Conservation (phyloP, 2,329 filamentous ascomycete genomes). For the Botrytis fabae region DNA sequence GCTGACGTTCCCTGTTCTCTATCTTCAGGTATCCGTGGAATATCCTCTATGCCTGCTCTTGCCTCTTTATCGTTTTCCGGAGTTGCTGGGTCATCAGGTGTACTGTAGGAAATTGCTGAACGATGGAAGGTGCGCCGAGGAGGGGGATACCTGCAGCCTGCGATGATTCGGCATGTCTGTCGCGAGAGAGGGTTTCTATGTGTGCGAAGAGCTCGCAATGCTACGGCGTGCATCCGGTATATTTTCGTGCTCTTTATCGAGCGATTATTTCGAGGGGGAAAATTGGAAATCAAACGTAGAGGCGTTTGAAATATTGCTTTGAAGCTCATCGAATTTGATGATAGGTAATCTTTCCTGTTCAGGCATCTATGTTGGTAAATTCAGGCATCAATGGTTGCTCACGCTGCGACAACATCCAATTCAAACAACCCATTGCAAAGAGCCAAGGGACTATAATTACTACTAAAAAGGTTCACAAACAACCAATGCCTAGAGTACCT, state of each 20-base stretch:
- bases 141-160: constrained; percentile 36
- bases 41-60: constrained; percentile 7
- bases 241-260: constrained; percentile 31
- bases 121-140: constrained; percentile 37
- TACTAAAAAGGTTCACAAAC: not conserved
- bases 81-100: constrained; percentile 32
- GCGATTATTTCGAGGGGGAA: not conserved
- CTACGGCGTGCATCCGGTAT: constrained; percentile 41
- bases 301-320: constrained; percentile 16
- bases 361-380: not conserved
- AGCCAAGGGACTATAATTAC: not conserved
- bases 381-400: not conserved
- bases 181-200: constrained; percentile 35
- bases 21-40: constrained; percentile 4
- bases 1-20: not conserved
- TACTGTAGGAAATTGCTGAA: constrained; percentile 33
- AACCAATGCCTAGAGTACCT: not conserved
- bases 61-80: constrained; percentile 26
- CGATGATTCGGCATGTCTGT: constrained; percentile 38
- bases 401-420: not conserved
- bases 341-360: not conserved
- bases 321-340: not conserved
- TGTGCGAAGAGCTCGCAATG: constrained; percentile 37
- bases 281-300: not conserved
- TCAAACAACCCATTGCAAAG: not conserved